phyloP scores from a whole-genome alignment of 2,329 filamentous ascomycete species.

The Nectriaceae sp. region DNA sequence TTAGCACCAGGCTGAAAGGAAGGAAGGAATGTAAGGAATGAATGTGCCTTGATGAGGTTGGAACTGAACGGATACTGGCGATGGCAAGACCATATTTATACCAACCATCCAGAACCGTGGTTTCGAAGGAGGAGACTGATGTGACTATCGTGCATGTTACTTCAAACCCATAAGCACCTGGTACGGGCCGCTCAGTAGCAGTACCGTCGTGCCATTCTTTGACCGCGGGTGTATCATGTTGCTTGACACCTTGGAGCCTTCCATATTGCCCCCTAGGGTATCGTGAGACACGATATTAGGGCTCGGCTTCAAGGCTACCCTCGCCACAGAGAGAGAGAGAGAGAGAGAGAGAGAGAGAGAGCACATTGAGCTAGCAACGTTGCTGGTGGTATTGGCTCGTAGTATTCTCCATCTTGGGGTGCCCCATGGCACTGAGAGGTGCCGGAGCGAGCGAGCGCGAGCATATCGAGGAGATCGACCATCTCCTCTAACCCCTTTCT shows the following conservation, averaged over 20 bases:
- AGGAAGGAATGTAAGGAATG: slow-evolving; percentile 8
- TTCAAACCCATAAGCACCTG: not conserved
- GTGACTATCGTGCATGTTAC: not conserved
- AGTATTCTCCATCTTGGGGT: too few species aligned
- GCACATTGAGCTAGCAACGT: not conserved
- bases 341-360: not conserved
- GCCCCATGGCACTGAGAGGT: not conserved
- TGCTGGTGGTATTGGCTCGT: not conserved
- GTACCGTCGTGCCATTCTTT: slow-evolving; percentile 8
- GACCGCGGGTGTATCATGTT: slow-evolving; percentile 13
- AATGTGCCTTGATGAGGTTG: slow-evolving; percentile 2
- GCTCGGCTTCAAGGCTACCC: not conserved
- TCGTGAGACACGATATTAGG: not conserved
- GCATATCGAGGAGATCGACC: slow-evolving; percentile 2
- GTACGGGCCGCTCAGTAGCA: not conserved
- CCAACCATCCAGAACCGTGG: not conserved
- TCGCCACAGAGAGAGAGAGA: not conserved
- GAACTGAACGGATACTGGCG: not conserved
- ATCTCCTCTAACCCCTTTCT: not conserved
- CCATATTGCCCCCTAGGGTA: not conserved
- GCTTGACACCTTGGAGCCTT: slow-evolving; percentile 1
- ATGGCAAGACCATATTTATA: slow-evolving; percentile 6
- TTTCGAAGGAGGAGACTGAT: not conserved
- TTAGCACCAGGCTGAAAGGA: slow-evolving; percentile 19
- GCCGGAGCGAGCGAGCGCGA: too few species aligned